These are phyloP conservation scores for Drechslera avenae DNA, from an alignment of 2,329 filamentous ascomycete species.

Conservation along the genomic window DNA sequence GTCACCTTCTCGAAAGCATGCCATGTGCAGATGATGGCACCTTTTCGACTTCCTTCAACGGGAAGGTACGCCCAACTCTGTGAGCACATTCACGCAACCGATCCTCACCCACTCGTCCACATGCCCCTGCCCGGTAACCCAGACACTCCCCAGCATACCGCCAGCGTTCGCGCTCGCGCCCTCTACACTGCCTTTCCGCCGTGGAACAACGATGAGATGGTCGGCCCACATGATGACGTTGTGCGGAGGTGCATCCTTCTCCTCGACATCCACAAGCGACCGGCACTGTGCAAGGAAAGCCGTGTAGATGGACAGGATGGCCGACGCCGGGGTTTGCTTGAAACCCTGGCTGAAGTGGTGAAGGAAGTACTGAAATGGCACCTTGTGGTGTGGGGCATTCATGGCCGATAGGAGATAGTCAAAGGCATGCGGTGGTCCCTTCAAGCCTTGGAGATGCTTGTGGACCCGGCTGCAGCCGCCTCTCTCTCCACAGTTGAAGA, in stretches of 20 bases:
- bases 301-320: constrained; percentile 25
- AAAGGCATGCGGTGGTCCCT: constrained; percentile 40
- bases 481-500: constrained; percentile 56
- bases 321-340: neutral
- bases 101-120: constrained; percentile 48
- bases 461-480: constrained; percentile 56
- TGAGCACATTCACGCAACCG: constrained; percentile 47
- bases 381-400: constrained; percentile 21
- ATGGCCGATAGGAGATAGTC: constrained; percentile 26
- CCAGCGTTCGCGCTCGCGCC: constrained; percentile 53
- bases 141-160: constrained; percentile 56
- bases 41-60: neutral
- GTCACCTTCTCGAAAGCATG: neutral
- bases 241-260: constrained; percentile 48
- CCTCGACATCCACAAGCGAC: constrained; percentile 11
- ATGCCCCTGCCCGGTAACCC: constrained; percentile 42
- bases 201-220: constrained; percentile 57
- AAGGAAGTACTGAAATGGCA: constrained; percentile 48
- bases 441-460: constrained; percentile 56
- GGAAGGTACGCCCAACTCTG: constrained; percentile 42
- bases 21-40: neutral
- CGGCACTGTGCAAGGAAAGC: constrained; percentile 25
- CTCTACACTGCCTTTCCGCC: constrained; percentile 43
- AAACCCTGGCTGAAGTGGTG: constrained; percentile 35
- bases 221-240: constrained; percentile 54